Evolutionary conservation across 371 early-diverging fungal species (phyloP).

Genomic region (Mucor indicus): DNA sequence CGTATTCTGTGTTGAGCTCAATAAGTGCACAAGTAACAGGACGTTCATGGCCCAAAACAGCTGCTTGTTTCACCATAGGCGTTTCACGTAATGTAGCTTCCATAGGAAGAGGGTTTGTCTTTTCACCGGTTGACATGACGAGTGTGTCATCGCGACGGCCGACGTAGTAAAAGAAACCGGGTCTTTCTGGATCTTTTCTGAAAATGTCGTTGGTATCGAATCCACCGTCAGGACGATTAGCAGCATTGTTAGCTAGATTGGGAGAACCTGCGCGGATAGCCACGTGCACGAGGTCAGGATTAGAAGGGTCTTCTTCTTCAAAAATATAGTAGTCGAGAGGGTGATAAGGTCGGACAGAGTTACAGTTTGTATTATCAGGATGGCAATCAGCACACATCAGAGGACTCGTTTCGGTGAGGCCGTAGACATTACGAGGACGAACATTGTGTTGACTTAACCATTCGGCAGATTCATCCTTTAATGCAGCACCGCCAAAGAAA

Average conservation of each 20-base stretch:
- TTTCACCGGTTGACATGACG: conserved; percentile 43
- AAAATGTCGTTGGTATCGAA: conserved; percentile 34
- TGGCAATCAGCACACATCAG: no score
- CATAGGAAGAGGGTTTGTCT: conserved; percentile 39
- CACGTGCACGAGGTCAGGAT: no score
- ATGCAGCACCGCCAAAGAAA: background rate
- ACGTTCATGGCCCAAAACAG: conserved; percentile 25
- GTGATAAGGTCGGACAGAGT: no score
- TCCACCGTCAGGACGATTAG: conserved; percentile 26
- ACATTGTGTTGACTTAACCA: no score
- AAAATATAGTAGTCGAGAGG: no score
- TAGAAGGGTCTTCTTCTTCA: background rate
- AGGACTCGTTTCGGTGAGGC: no score
- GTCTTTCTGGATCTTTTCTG: conserved; percentile 1
- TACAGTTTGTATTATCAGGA: no score
- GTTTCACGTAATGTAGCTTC: conserved; percentile 22
- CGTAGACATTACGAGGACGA: no score
- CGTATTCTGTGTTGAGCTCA: conserved; percentile 18
- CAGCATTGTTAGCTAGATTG: conserved; percentile 11
- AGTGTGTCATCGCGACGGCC: conserved; percentile 37
- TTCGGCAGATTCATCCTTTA: background rate
- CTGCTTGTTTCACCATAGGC: conserved; percentile 18
- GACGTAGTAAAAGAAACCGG: conserved; percentile 16
- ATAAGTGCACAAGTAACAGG: conserved; percentile 29
- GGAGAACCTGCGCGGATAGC: background rate